A percentile compares a stretch with the other conserved stretches of the same genome.
These are phyloP conservation scores for Trametes punicea DNA, from an alignment of 768 basidiomycete species.

Conservation along the genomic window DNA sequence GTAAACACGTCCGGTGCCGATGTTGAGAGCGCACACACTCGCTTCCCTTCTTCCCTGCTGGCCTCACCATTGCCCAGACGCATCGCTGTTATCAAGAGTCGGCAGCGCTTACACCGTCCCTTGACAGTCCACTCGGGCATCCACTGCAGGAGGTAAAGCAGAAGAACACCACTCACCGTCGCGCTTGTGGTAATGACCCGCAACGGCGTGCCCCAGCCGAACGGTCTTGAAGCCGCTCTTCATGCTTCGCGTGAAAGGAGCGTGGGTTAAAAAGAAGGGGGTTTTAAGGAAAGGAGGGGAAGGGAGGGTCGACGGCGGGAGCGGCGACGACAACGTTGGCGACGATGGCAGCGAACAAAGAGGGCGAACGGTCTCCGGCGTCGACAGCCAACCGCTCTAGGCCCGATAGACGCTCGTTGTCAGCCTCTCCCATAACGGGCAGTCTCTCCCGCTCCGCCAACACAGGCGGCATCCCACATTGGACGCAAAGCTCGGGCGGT, in stretches of 20 bases:
- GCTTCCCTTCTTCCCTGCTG: too few species aligned
- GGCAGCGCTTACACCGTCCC: too few species aligned
- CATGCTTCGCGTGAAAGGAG: conserved; percentile 16
- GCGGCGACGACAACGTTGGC: conserved; percentile 1
- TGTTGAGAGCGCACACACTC: too few species aligned
- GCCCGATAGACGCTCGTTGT: not conserved
- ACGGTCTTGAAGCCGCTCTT: conserved; percentile 19
- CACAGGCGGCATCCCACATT: too few species aligned
- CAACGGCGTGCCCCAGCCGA: conserved; percentile 16
- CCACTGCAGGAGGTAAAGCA: not conserved
- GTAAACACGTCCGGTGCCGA: too few species aligned
- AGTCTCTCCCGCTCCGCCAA: not conserved
- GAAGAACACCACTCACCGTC: conserved; percentile 13
- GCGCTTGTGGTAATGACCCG: conserved; percentile 14
- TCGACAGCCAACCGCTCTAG: not conserved
- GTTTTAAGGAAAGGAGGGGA: not conserved
- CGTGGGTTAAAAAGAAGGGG: conserved; percentile 9
- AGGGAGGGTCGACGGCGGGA: conserved; percentile 9
- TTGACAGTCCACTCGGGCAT: not conserved
- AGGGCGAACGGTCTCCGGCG: not conserved
- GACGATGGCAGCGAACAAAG: conserved; percentile 5
- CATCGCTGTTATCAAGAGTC: too few species aligned
- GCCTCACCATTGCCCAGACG: too few species aligned
- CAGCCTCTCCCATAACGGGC: not conserved
- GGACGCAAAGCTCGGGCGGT: too few species aligned